Evolutionary conservation across 495 filamentous ascomycete genomes (phyloP).

Genomic region (Bacidia gigantensis): DNA sequence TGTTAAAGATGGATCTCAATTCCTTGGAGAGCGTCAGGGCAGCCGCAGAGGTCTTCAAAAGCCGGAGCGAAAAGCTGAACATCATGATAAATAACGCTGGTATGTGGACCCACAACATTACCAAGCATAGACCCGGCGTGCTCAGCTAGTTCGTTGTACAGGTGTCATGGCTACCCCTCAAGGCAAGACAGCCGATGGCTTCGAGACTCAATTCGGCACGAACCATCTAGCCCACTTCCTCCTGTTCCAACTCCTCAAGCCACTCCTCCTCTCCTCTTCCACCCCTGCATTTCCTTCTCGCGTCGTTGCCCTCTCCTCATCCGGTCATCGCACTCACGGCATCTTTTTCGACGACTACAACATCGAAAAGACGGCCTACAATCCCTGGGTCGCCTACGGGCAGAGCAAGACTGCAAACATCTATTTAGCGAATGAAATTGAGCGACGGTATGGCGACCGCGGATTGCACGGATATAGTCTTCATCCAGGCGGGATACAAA

Average conservation of each 20-base stretch:
- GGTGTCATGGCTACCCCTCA: conserved; percentile 23
- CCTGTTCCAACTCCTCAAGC: conserved; percentile 36
- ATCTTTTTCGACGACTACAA: conserved; percentile 24
- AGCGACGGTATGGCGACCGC: conserved; percentile 24
- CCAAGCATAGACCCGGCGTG: not conserved
- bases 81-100: conserved; percentile 25
- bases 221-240: conserved; percentile 42
- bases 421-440: conserved; percentile 31
- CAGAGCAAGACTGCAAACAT: conserved; percentile 30
- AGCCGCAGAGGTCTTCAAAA: conserved; percentile 25
- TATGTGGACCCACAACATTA: not conserved
- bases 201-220: conserved; percentile 36
- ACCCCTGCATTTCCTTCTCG: conserved; percentile 29
- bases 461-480: conserved; percentile 28
- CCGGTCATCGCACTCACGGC: conserved; percentile 22
- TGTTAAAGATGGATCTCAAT: conserved; percentile 32
- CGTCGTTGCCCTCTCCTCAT: conserved; percentile 29
- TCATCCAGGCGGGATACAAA: conserved; percentile 28
- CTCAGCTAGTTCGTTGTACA: not conserved
- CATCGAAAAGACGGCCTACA: conserved; percentile 26
- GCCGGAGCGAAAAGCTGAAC: conserved; percentile 25
- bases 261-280: conserved; percentile 26
- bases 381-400: conserved; percentile 25
- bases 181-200: conserved; percentile 30
- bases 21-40: conserved; percentile 32